Evolutionary conservation across 768 basidiomycete genomes (phyloP).

Genomic region (Suillus cothurnatus): DNA sequence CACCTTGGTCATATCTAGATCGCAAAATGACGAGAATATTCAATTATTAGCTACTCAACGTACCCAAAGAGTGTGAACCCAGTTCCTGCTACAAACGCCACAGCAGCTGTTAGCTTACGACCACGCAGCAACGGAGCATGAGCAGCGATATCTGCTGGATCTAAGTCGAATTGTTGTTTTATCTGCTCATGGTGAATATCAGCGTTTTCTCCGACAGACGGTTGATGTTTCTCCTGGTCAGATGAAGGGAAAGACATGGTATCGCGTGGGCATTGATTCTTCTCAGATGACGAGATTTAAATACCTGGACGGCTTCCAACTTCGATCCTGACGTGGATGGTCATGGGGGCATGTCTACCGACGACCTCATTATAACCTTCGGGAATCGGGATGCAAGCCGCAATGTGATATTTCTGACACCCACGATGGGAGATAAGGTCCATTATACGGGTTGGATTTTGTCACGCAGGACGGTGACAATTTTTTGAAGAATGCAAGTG

Average conservation of each 20-base stretch:
- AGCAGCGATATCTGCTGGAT: constrained; percentile 21
- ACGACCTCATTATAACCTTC: not conserved
- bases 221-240: constrained; percentile 1
- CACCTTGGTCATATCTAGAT: constrained; percentile 43
- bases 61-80: constrained; percentile 43
- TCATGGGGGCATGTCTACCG: constrained; percentile 6
- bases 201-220: not conserved
- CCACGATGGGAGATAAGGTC: not conserved
- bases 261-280: not conserved
- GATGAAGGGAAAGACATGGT: constrained; percentile 8
- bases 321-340: not conserved
- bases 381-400: not conserved
- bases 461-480: not conserved
- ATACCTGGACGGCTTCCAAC: not conserved
- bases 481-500: too few relatives aligned
- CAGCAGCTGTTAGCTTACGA: constrained; percentile 21
- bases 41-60: constrained; percentile 10
- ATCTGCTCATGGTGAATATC: constrained; percentile 1
- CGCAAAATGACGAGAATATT: not conserved
- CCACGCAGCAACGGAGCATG: constrained; percentile 29
- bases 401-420: not conserved
- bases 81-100: constrained; percentile 39
- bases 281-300: not conserved
- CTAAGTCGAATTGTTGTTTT: not conserved
- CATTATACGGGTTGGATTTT: not conserved